Base-by-base conservation (phyloP, 2,329 filamentous ascomycete genomes). In the Pseudogymnoascus sp. region DNA sequence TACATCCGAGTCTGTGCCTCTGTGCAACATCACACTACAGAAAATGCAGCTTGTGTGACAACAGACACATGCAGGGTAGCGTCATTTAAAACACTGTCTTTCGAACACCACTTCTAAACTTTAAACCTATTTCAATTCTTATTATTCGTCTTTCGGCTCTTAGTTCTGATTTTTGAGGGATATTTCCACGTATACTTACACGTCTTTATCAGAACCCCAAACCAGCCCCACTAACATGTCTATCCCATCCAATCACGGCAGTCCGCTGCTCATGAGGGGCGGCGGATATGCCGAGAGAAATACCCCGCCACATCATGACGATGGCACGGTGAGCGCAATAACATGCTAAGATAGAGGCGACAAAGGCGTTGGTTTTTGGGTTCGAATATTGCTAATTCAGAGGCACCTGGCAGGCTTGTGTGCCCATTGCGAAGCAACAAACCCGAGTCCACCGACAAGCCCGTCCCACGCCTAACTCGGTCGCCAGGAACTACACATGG, bases 241-340 rank as follows among this genome's bases (percentile, higher is more conserved):
- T 21, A 21, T 21, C 2, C 2, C 16, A 21, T 56, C 50, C 50
- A 56, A 56, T 56, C 50, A 56, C 46, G 25, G 50, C 11, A 34
- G 16, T 18, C 16, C 16, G 5, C 5, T 10, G 28, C 28, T 14
- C 28, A 34, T 56, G 50, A 56, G 50, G 50, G 50, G 50, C 28
- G 12, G 28, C 28, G 28, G 50, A 18, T 56, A 7, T 34, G n/a
- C 50, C 50, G 50, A 56, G 21, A 50, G 50, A 56, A 56, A 56
- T 56, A 56, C 50, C 28, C 50, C 50, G 28, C 50, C 50, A 34
- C 50, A 56, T 34, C 50, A 56, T 56, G 50, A 56, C 16, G 25
- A 56, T 34, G 28, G 23, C 28, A 34, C 50, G 50, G 50, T 56
- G 50, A 56, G 28, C 6, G 50, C 28, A 34, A 14, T 18, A 34